These are phyloP conservation scores for Phoma sp. DNA, from an alignment of 2,329 filamentous ascomycete genomes.

Conservation along the genomic window DNA sequence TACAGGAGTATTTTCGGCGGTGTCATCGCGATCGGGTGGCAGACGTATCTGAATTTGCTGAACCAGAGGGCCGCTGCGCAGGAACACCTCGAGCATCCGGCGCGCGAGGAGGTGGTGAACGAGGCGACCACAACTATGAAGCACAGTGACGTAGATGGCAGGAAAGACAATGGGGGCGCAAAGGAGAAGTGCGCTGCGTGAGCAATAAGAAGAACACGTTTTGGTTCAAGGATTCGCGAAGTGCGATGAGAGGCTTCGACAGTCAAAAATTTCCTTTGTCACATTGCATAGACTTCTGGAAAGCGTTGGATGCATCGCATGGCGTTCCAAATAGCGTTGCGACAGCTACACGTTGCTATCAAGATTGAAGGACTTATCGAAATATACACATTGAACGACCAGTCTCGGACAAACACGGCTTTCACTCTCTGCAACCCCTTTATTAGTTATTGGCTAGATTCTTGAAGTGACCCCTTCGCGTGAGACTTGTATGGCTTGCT, in stretches of 20 bases:
- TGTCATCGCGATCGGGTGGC: slow-evolving; percentile 84
- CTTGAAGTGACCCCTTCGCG: neutral
- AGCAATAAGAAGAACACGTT: neutral
- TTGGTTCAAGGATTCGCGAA: neutral
- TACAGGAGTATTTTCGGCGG: slow-evolving; percentile 81
- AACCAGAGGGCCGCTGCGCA: slow-evolving; percentile 74
- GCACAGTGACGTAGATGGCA: neutral
- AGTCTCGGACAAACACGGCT: neutral
- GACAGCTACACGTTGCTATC: neutral
- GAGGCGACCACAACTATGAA: slow-evolving; percentile 3
- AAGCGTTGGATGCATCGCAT: slow-evolving; percentile 15
- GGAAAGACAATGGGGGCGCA: slow-evolving; percentile 4
- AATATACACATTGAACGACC: too few species aligned
- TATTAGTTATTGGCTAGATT: neutral
- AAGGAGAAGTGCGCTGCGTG: slow-evolving; percentile 26
- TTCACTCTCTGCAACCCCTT: neutral
- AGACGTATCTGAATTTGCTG: slow-evolving; percentile 84
- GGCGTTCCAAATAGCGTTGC: slow-evolving; percentile 13
- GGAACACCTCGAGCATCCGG: slow-evolving; percentile 46
- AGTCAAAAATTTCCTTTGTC: slow-evolving; percentile 17
- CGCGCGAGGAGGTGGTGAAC: neutral
- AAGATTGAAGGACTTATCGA: neutral
- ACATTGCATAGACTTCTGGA: slow-evolving; percentile 3
- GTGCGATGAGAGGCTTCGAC: neutral
- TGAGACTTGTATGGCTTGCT: neutral